Percentiles rank a stretch among this genome's conserved stretches.
These are phyloP conservation scores for Hypoxylon trugodes DNA, from an alignment of 495 filamentous ascomycete genomes.

Conservation along the genomic window DNA sequence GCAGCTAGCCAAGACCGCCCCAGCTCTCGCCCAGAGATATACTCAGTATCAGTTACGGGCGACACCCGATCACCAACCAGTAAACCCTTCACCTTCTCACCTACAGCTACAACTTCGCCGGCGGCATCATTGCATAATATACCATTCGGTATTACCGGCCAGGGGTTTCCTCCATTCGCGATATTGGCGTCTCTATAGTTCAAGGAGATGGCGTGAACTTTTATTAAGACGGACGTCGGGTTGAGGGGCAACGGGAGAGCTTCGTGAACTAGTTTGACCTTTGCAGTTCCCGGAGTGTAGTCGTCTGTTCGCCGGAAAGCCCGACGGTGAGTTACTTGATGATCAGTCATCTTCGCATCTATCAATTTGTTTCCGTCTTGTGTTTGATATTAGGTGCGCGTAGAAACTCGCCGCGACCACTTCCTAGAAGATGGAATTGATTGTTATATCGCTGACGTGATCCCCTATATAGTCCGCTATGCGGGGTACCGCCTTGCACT, in stretches of 20 bases:
- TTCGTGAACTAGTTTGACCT: slow-evolving; percentile 40
- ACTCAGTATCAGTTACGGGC: neutral
- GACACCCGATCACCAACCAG: neutral
- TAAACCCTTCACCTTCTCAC: slow-evolving; percentile 41
- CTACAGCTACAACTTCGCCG: slow-evolving; percentile 49
- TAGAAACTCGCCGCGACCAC: too few relatives aligned
- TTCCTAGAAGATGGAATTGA: too few relatives aligned
- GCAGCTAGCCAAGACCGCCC: slow-evolving; percentile 46
- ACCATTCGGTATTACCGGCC: slow-evolving; percentile 46
- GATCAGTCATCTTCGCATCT: neutral
- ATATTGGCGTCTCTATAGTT: slow-evolving; percentile 57
- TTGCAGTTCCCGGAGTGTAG: slow-evolving; percentile 30
- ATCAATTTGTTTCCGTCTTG: too few relatives aligned
- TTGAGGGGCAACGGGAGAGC: slow-evolving; percentile 26
- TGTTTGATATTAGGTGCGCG: too few relatives aligned
- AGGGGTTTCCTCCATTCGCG: slow-evolving; percentile 49
- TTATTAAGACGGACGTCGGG: slow-evolving; percentile 48
- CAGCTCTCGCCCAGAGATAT: neutral
- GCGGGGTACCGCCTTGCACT: too few relatives aligned
- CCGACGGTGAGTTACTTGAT: neutral
- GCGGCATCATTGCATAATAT: slow-evolving; percentile 51
- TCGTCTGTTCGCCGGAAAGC: slow-evolving; percentile 6
- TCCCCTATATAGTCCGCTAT: too few relatives aligned
- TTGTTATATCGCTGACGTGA: too few relatives aligned
- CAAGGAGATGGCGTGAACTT: slow-evolving; percentile 50